Evolutionary conservation across 2,329 filamentous ascomycete genomes (phyloP).

Genomic region (Fusarium armeniacum): DNA sequence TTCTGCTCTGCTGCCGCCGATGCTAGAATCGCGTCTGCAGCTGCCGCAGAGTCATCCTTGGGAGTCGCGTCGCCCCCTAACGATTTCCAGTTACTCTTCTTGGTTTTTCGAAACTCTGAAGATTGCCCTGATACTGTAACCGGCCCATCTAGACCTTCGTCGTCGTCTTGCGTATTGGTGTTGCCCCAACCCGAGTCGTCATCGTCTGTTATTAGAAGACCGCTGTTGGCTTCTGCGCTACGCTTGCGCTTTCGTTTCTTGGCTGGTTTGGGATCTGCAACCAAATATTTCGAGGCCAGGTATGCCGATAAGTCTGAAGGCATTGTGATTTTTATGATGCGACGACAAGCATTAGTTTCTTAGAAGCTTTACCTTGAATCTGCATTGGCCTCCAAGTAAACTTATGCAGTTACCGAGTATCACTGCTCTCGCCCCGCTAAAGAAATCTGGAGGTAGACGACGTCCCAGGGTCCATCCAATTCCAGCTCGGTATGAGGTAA

Average conservation of each 20-base stretch:
- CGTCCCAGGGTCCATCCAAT: slow-evolving; percentile 1
- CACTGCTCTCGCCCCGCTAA: slow-evolving; percentile 27
- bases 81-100: slow-evolving; percentile 85
- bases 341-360: not conserved
- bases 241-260: slow-evolving; percentile 77
- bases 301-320: slow-evolving; percentile 81
- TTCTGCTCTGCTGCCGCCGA: slow-evolving; percentile 77
- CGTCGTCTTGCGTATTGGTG: slow-evolving; percentile 57
- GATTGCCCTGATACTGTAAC: slow-evolving; percentile 65
- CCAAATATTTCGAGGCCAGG: slow-evolving; percentile 90
- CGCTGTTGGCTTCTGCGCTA: slow-evolving; percentile 61
- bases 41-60: slow-evolving; percentile 67
- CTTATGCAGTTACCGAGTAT: slow-evolving; percentile 49
- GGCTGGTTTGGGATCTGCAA: slow-evolving; percentile 66
- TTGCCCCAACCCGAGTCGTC: slow-evolving; percentile 68
- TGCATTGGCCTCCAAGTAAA: slow-evolving; percentile 25
- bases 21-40: slow-evolving; percentile 82
- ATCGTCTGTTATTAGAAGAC: slow-evolving; percentile 76
- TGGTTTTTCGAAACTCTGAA: slow-evolving; percentile 78
- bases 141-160: slow-evolving; percentile 68
- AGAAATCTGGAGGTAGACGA: slow-evolving; percentile 25
- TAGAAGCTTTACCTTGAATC: slow-evolving; percentile 5
- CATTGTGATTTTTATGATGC: slow-evolving; percentile 56
- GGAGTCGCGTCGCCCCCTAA: slow-evolving; percentile 62
- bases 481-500: slow-evolving; percentile 36